phyloP scores from a whole-genome alignment of 2,329 filamentous ascomycete genomes.

The Myriosclerotinia scirpicola region DNA sequence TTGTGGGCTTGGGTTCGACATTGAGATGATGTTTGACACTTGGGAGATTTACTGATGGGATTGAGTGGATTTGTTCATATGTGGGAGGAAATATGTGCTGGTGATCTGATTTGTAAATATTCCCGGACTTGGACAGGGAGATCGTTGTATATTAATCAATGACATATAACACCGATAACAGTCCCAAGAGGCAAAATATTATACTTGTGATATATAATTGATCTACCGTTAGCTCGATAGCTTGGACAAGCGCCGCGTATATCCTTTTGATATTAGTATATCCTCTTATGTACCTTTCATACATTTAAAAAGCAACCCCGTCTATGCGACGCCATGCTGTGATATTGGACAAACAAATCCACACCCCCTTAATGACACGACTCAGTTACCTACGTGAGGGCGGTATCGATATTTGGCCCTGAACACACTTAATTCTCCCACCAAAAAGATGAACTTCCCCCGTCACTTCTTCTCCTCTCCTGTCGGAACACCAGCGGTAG shows the following conservation, averaged over 20 bases:
- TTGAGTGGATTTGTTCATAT: not conserved
- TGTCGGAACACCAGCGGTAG: not conserved
- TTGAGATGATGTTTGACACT: no score
- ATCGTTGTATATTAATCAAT: slow-evolving; percentile 14
- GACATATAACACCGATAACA: not conserved
- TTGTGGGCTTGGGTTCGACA: no score
- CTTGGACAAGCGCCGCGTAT: not conserved
- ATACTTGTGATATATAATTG: not conserved
- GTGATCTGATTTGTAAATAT: slow-evolving; percentile 13
- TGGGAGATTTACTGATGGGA: not conserved
- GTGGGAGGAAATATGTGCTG: not conserved
- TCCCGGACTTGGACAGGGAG: not conserved
- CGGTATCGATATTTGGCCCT: not conserved
- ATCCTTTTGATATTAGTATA: not conserved
- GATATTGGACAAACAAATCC: not conserved
- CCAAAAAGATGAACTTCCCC: slow-evolving; percentile 23
- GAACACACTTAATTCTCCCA: not conserved
- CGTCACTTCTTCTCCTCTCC: slow-evolving; percentile 32
- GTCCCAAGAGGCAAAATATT: not conserved
- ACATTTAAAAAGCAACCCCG: not conserved
- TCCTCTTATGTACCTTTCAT: slow-evolving; percentile 13
- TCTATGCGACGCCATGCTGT: slow-evolving; percentile 3
- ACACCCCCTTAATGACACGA: not conserved
- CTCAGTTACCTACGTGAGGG: not conserved
- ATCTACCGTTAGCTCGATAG: not conserved